Evolutionary conservation across 225 moss, liverwort and hornwort genomes (phyloP).

Genomic region (Ulota crispa): DNA sequence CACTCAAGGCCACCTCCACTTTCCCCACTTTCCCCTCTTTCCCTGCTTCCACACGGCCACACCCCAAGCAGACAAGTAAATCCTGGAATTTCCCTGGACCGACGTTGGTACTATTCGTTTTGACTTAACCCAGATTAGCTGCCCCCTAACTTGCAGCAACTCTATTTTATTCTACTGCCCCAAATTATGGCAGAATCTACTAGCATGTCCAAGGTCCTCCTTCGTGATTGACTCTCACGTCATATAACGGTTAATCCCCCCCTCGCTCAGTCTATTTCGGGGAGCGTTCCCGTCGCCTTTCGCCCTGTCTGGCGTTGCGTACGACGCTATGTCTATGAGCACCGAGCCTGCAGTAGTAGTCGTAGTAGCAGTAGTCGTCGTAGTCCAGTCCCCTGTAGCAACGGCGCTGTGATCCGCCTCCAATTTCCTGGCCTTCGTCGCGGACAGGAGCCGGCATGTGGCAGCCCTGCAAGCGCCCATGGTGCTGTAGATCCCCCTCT

Average conservation of each 20-base stretch:
- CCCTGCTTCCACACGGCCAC: too few relatives aligned
- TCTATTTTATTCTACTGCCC: background rate
- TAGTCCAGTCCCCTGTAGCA: conserved; percentile 6
- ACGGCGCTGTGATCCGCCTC: conserved; percentile 5
- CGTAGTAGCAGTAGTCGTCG: background rate
- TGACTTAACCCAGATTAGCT: background rate
- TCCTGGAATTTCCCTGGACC: conserved; percentile 1
- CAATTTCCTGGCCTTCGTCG: conserved; percentile 30
- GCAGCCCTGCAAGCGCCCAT: conserved; percentile 5
- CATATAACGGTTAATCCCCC: background rate
- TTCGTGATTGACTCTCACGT: background rate
- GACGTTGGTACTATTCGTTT: accelerated
- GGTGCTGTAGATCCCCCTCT: too few relatives aligned
- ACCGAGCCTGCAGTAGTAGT: background rate
- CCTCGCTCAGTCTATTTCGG: background rate
- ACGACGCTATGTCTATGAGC: background rate
- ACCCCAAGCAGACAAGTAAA: background rate
- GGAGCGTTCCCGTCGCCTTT: conserved; percentile 9
- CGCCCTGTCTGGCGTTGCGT: background rate
- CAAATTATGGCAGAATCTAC: background rate
- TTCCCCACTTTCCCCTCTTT: too few relatives aligned
- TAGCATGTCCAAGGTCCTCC: background rate
- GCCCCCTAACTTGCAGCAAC: background rate
- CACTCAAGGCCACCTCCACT: too few relatives aligned
- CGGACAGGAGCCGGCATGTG: conserved; percentile 14